These are phyloP conservation scores for Xylaria cubensis DNA, from an alignment of 495 filamentous ascomycete genomes.

Conservation along the genomic window DNA sequence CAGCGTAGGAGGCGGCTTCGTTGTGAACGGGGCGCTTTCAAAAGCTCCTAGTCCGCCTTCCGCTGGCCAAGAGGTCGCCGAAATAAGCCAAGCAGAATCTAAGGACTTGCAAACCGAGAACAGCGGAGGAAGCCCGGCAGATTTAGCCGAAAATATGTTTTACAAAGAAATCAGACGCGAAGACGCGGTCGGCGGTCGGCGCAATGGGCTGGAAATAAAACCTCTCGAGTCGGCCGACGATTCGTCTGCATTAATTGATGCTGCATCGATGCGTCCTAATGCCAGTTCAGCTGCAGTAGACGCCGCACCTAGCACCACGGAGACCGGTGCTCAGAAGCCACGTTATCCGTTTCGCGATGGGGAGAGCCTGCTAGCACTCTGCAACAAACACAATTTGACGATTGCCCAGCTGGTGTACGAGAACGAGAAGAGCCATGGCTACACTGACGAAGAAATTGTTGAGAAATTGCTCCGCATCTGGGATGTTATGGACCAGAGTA, in stretches of 20 bases:
- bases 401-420: constrained; percentile 47
- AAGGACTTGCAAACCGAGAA: constrained; percentile 35
- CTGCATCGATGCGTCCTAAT: constrained; percentile 3
- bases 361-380: constrained; percentile 39
- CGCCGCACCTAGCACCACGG: constrained; percentile 20
- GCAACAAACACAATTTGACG: constrained; percentile 45
- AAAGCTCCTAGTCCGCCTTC: constrained; percentile 30
- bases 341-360: constrained; percentile 44
- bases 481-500: constrained; percentile 48
- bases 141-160: constrained; percentile 46
- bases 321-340: constrained; percentile 35
- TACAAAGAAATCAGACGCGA: constrained; percentile 46
- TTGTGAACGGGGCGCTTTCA: constrained; percentile 45
- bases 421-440: constrained; percentile 46
- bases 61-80: constrained; percentile 25
- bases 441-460: constrained; percentile 44
- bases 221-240: constrained; percentile 30
- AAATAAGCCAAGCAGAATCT: constrained; percentile 23
- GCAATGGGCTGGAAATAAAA: constrained; percentile 41
- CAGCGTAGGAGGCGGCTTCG: constrained; percentile 47
- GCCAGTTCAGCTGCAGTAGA: constrained; percentile 24
- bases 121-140: constrained; percentile 35
- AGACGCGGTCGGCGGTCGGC: constrained; percentile 42
- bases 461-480: constrained; percentile 44
- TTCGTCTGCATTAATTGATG: constrained; percentile 28